Base-by-base conservation (phyloP, 2,329 filamentous ascomycete genomes). In the Aspergillus hortae region DNA sequence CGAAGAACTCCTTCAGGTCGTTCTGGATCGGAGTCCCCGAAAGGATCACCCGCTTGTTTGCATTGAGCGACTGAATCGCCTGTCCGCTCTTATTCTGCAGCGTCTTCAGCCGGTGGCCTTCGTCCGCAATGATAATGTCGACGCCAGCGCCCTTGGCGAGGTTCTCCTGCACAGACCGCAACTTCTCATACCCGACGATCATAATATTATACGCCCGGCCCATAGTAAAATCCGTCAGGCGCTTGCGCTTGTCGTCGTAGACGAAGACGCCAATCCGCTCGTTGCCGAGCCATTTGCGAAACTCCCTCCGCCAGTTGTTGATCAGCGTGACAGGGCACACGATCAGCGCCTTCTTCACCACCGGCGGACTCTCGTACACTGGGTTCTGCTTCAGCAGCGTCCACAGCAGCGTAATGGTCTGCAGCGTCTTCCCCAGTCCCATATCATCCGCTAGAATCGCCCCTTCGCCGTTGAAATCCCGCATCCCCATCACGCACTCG, bases 381-480 rank as follows among this genome's bases (percentile, higher is more conserved):
- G 86, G 85, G 61, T 86, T 88, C 62, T 89, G 86, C 66, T 88
- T 89, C 55, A 89, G 69, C 32, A 89, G 67, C 1, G 86, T 89
- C 86, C 86, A 89, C 11, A 89, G 64, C 43, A 89, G 69, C 3
- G 86, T 76, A 61, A 90, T 89, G 0, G 86, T 89, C 61, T 89
- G 86, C 32, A 89, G 65, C 1, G 87, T 89, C 70, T 90, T 90
- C 17, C 87, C 87, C 2, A 90, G 68, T 0, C 87, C 87, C 87
- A 90, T 90, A 60, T 89, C 87, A 63, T 90, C 87, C 1, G 87
- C 87, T 45, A 90, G 73, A 53, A 90, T 84, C 3, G 85, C 86
- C 21, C 86, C 86, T 67, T 86, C 80, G 1, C 86, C 86, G 60
- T 82, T 82, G 55, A 80, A 84, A 40, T 78, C 73, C 40, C 84